phyloP scores from a whole-genome alignment of 1,284 basidiomycete species.

The Termitomyces sp. region DNA sequence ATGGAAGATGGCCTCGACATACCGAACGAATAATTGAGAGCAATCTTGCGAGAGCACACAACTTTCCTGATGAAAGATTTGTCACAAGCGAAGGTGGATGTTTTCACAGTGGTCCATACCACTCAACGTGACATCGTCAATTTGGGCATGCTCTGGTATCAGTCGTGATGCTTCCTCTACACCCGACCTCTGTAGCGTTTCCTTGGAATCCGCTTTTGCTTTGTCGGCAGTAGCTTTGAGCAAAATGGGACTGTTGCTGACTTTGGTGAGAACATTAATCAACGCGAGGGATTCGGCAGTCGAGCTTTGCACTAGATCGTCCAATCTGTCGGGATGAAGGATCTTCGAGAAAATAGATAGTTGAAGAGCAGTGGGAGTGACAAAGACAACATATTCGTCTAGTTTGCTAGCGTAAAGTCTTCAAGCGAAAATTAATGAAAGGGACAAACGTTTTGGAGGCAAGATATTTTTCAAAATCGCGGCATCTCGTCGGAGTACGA shows the following conservation, averaged over 20 bases:
- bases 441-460: constrained; percentile 79
- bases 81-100: constrained; percentile 7
- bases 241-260: constrained; percentile 91
- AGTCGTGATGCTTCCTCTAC: constrained; percentile 61
- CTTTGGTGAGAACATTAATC: constrained; percentile 79
- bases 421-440: background rate
- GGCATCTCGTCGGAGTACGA: constrained; percentile 87
- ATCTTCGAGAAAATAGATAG: constrained; percentile 77
- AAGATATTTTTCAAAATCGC: constrained; percentile 79
- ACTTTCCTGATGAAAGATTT: constrained; percentile 58
- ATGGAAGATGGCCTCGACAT: constrained; percentile 8
- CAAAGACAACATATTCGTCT: constrained; percentile 95
- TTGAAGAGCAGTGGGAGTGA: constrained; percentile 81
- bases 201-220: constrained; percentile 42
- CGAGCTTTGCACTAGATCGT: constrained; percentile 60
- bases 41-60: constrained; percentile 72
- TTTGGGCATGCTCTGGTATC: constrained; percentile 57
- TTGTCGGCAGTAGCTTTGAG: constrained; percentile 71
- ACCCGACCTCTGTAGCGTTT: constrained; percentile 42
- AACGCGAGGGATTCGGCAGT: constrained; percentile 80
- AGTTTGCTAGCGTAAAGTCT: constrained; percentile 1
- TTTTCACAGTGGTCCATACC: constrained; percentile 44
- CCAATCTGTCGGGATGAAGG: constrained; percentile 62
- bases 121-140: constrained; percentile 72
- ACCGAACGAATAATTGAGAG: constrained; percentile 64